Evolutionary conservation across 208 protist genomes (phyloP).

Genomic region (Vickermania ingenoplastis): DNA sequence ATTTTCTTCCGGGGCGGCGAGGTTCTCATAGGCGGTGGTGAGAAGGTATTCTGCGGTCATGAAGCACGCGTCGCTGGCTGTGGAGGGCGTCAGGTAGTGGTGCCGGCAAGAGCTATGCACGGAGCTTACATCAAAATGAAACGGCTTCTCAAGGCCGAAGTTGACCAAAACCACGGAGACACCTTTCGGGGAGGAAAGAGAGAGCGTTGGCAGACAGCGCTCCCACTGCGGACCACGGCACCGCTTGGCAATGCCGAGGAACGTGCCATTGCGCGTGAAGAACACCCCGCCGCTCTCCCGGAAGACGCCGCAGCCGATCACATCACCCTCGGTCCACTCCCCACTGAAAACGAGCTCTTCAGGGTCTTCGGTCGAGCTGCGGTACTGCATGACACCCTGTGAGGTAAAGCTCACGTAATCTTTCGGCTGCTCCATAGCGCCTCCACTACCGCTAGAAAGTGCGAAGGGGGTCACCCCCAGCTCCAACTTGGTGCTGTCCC

Average conservation of each 20-base stretch:
- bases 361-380: constrained; percentile 7
- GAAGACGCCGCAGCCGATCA: constrained; percentile 80
- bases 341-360: constrained; percentile 23
- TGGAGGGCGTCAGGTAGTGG: constrained; percentile 30
- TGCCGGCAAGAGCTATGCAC: constrained; percentile 60
- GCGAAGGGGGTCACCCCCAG: constrained; percentile 54
- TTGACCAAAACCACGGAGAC: constrained; percentile 83
- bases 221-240: constrained; percentile 10
- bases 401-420: constrained; percentile 42
- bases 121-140: constrained; percentile 70
- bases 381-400: constrained; percentile 31
- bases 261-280: constrained; percentile 81
- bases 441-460: constrained; percentile 17
- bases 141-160: constrained; percentile 73
- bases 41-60: constrained; percentile 70
- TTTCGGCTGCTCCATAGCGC: constrained; percentile 18
- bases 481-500: constrained; percentile 24
- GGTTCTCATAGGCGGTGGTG: constrained; percentile 54
- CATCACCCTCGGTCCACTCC: constrained; percentile 62
- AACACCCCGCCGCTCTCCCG: constrained; percentile 70
- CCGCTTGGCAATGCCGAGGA: constrained; percentile 65
- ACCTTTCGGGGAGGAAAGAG: constrained; percentile 47
- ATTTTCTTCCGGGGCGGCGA: constrained; percentile 12
- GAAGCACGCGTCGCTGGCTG: constrained; percentile 55
- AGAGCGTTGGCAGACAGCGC: constrained; percentile 35